Percentiles rank a stretch among this genome's conserved stretches.
Evolutionary conservation across 352 stramenopile species (phyloP).

Genomic region (Globisporangium solare): DNA sequence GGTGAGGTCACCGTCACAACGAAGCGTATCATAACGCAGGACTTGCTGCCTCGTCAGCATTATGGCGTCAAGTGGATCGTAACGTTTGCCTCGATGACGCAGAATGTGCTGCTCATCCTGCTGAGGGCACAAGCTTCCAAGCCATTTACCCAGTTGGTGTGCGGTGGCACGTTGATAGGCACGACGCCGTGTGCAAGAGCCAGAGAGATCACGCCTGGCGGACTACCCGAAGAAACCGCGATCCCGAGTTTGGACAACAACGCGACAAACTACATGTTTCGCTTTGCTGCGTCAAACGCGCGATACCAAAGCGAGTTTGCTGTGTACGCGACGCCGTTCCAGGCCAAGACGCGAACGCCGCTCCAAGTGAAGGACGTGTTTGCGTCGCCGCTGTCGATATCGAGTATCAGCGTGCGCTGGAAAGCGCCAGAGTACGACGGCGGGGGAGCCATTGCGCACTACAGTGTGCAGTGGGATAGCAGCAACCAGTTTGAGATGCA

Average conservation of each 20-base stretch:
- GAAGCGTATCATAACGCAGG: constrained; percentile 18
- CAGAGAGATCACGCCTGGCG: constrained; percentile 27
- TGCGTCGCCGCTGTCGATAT: constrained; percentile 31
- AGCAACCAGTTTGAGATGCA: constrained; percentile 77
- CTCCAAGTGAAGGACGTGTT: constrained; percentile 22
- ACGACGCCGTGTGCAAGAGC: constrained; percentile 48
- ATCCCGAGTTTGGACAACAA: constrained; percentile 20
- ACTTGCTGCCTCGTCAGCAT: constrained; percentile 28
- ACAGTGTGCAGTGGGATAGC: constrained; percentile 92
- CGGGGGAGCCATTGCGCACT: constrained; percentile 81
- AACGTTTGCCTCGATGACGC: constrained; percentile 34
- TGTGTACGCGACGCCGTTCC: constrained; percentile 15
- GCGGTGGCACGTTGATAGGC: constrained; percentile 52
- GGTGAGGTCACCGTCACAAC: constrained; percentile 42
- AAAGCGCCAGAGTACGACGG: constrained; percentile 52
- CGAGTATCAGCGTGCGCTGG: constrained; percentile 72
- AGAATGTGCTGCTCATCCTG: constrained; percentile 41
- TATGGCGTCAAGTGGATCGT: constrained; percentile 70
- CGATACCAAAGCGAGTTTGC: constrained; percentile 28
- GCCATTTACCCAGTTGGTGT: constrained; percentile 36
- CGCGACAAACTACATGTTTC: constrained; percentile 39
- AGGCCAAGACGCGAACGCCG: constrained; percentile 25
- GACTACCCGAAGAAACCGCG: constrained; percentile 20
- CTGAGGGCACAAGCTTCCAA: constrained; percentile 32
- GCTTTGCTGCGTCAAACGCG: constrained; percentile 31